phyloP scores from a whole-genome alignment of 2,329 filamentous ascomycete species.

The Fusarium guadeloupense region DNA sequence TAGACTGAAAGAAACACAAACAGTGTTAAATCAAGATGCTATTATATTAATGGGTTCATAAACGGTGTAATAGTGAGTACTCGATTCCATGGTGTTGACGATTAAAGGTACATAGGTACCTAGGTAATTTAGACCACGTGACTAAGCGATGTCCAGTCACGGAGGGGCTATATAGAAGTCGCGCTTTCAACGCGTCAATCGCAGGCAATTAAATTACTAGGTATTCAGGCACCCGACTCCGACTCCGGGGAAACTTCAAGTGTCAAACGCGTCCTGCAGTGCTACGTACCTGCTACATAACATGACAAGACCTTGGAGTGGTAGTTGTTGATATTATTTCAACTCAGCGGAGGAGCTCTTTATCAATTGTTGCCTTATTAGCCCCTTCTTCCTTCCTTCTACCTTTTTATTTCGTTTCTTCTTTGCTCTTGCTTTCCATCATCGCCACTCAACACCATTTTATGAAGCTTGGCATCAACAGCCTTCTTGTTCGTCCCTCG shows the following conservation, averaged over 20 bases:
- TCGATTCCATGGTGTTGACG: not conserved
- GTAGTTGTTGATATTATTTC: conserved; percentile 3
- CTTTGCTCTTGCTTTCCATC: not conserved
- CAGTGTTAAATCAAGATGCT: too few relatives aligned
- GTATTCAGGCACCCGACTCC: too few relatives aligned
- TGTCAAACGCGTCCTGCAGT: conserved; percentile 28
- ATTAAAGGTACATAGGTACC: not conserved
- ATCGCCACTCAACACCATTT: conserved; percentile 33
- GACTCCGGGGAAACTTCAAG: conserved; percentile 14
- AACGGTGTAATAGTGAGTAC: too few relatives aligned
- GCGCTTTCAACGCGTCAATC: conserved; percentile 35
- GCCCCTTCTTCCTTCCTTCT: not conserved
- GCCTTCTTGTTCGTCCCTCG: conserved; percentile 50
- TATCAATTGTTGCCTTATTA: not conserved
- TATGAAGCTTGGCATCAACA: conserved; percentile 49
- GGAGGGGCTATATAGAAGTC: conserved; percentile 21
- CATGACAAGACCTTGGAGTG: conserved; percentile 19
- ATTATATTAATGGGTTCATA: too few relatives aligned
- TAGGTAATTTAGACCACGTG: conserved; percentile 28
- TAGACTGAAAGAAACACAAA: too few relatives aligned
- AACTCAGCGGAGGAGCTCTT: conserved; percentile 7
- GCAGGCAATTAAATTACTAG: too few relatives aligned
- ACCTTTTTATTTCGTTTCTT: not conserved
- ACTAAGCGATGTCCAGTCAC: conserved; percentile 22
- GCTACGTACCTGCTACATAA: conserved; percentile 3